Base-by-base conservation (phyloP, 345 rosid species). In the Adansonia digitata region DNA sequence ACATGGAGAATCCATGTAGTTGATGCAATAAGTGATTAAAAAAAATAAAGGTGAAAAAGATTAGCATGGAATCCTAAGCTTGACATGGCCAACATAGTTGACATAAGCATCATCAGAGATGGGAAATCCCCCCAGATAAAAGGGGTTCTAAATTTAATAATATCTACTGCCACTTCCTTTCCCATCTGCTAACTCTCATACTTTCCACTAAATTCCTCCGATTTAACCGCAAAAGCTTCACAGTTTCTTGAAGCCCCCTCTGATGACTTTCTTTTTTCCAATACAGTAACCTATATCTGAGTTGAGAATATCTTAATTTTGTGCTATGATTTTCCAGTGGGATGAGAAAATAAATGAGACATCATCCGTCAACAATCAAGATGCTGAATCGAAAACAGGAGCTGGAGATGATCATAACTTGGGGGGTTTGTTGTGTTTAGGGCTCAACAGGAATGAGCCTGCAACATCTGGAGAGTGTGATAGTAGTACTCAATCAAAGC, bases 371-470 rank as follows among this genome's bases (percentile, higher is more conserved):
- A 69, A 70, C 69, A 39, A 20, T 13, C 69, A 64, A 39, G 49
- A 71, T 73, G 31, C 46, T 15, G 82, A 76, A 71, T 55, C 63
- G 27, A 56, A 51, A 73, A 27, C 56, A 1, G 63, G 51, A 37
- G 22, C 17, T n/a, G n/a, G n/a, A n/a, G n/a, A 1, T 8, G 45
- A 35, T 13, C 5, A 76, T 39, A 84, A 68, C 20, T 40, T 78
- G 29, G 77, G 80, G 20, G 83, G 75, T 40, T 82, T 81, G 85
- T 62, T 84, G 63, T 79, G 78, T 77, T 75, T 84, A 77, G 78
- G 83, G 48, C 67, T 77, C 13, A 82, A 53, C 63, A 72, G 61
- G 26, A 61, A 71, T n/a, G 73, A 78, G 11, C 2, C 68, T 49
- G 46, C 4, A 11, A 24, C 67, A 37, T 71, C 18, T 29, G 60